Evolutionary conservation across 73 alveolate genomes (phyloP), one percentile per base, ranked within the genome.

Genomic region (Paramecium octaurelia): DNA sequence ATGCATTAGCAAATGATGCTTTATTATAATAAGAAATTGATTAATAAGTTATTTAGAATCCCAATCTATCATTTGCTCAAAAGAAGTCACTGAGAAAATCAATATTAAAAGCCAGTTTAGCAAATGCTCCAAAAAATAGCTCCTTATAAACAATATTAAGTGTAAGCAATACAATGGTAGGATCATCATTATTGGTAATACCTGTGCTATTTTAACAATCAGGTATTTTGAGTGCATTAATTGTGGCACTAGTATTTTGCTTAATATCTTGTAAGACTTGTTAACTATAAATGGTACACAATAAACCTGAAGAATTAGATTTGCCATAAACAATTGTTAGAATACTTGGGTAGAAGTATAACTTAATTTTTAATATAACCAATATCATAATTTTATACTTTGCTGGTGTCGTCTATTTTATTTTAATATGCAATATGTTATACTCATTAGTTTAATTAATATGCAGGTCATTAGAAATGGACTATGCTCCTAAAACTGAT

Each of bases 371-470:
- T 38, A 73, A 73, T 38, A 43, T 73, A 2, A 73, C 87, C 21
- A 73, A 73, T 73, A 73, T 73, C 57, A 73, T 40, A 36, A 73
- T 73, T 36, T 40, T 73, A 34, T 73, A 73, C 59, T 73, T 73
- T 73, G 87, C 87, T 29, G 59, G 87, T 73, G 87, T 73, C 8
- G 87, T 40, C 2, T 73, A 36, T 38, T 73, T 73, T 73, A 73
- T 73, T 29, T 73, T 73, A 73, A 73, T 73, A 73, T 73, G 87
- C 59, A 73, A 73, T 73, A 73, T 73, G 87, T 24, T 73, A 11
- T 73, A 73, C 59, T 40, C 87, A 73, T 18, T 73, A 11, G 31
- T 73, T n/a, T 18, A 73, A 20, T 73, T 34, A 40, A 0, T 73
- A 3, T 73, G 87, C 20, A 18, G 16, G 0, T 36, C 4, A 73